phyloP scores from a whole-genome alignment of 1,139 yeast species.

The Protomyces lactucae-debilis region DNA sequence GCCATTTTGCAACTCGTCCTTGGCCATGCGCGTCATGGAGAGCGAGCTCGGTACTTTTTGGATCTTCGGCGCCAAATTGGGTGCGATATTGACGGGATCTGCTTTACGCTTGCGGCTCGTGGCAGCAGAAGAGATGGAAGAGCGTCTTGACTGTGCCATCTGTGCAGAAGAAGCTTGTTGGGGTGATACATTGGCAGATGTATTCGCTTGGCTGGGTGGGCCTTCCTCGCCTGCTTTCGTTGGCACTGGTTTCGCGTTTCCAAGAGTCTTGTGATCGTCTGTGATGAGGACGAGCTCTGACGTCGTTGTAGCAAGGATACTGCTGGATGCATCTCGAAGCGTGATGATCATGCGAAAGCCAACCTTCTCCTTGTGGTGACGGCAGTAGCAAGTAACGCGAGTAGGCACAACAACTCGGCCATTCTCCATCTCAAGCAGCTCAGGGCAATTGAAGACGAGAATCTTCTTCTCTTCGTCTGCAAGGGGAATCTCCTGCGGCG shows the following conservation, averaged over 20 bases:
- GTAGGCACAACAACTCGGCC: conserved; percentile 65
- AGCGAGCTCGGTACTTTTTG: conserved; percentile 15
- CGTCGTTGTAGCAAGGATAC: conserved; percentile 65
- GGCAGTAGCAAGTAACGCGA: conserved; percentile 88
- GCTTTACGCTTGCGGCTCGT: conserved; percentile 18
- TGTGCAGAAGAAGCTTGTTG: background rate
- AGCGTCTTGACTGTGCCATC: conserved; percentile 1
- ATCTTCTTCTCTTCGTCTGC: conserved; percentile 71
- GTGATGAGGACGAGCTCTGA: conserved; percentile 79
- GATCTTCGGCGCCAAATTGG: background rate
- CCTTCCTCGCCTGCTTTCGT: background rate
- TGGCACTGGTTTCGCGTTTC: background rate
- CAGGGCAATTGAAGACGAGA: conserved; percentile 84
- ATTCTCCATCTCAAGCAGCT: conserved; percentile 70
- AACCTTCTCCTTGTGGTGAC: conserved; percentile 80
- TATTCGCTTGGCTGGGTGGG: background rate
- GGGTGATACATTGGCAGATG: background rate
- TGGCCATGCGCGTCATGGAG: conserved; percentile 13
- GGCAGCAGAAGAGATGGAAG: conserved; percentile 16
- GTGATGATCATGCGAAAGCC: conserved; percentile 64
- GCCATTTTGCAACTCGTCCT: background rate
- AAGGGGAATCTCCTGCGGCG: conserved; percentile 64
- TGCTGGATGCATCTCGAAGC: conserved; percentile 58
- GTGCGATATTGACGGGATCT: background rate
- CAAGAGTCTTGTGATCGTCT: conserved; percentile 73